Percentiles rank a stretch among this genome's conserved stretches.
phyloP scores from a whole-genome alignment of 2,329 filamentous ascomycete species.

The Anthostomella pinea region DNA sequence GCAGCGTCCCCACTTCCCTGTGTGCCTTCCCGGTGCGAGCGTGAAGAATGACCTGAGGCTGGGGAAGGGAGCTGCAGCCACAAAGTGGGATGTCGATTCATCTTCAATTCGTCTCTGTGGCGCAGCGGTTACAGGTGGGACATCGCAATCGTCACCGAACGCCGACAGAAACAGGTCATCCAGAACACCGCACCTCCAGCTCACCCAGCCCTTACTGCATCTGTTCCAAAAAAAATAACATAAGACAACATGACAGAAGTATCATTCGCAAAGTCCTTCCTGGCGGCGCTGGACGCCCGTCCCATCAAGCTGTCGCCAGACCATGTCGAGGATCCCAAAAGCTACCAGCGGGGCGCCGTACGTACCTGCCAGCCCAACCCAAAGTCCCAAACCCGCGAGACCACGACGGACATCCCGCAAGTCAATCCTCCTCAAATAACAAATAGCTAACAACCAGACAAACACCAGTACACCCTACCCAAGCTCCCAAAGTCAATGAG shows the following conservation, averaged over 20 bases:
- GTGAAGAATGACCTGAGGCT: slow-evolving; percentile 1
- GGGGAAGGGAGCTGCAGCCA: slow-evolving; percentile 25
- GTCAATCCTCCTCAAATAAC: no score
- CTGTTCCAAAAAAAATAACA: no score
- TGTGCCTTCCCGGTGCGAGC: neutral
- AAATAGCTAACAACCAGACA: slow-evolving; percentile 10
- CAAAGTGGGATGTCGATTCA: slow-evolving; percentile 22
- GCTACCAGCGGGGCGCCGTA: slow-evolving; percentile 77
- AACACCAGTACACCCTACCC: slow-evolving; percentile 70
- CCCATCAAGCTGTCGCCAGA: slow-evolving; percentile 82
- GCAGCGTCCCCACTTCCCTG: slow-evolving; percentile 6
- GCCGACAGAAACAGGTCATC: slow-evolving; percentile 5
- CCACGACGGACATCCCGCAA: no score
- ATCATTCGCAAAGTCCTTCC: slow-evolving; percentile 79
- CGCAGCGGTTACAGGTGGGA: slow-evolving; percentile 4
- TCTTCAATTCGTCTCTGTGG: slow-evolving; percentile 1
- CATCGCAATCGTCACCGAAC: slow-evolving; percentile 3
- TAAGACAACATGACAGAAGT: slow-evolving; percentile 69
- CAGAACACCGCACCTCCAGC: no score
- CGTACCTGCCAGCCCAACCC: no score
- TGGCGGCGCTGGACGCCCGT: slow-evolving; percentile 73
- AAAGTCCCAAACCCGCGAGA: no score
- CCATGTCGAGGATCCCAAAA: slow-evolving; percentile 82
- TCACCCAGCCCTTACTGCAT: neutral
- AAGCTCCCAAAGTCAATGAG: slow-evolving; percentile 59